Base-by-base conservation (phyloP, 768 basidiomycete species). In the Suillus sp. region DNA sequence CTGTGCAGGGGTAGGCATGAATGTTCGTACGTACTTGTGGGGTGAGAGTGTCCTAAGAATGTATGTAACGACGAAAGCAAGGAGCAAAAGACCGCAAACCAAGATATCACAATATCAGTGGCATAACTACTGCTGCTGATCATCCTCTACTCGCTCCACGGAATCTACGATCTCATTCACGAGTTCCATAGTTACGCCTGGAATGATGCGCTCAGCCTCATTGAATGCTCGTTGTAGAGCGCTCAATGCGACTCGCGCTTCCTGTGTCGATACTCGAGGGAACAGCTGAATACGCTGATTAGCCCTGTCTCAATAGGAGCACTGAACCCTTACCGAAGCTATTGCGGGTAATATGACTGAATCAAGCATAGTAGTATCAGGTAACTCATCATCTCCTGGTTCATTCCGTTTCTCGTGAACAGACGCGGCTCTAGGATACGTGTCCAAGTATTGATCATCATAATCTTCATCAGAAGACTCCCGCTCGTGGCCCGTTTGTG, bases 291-390 rank as follows among this genome's bases (percentile, higher is more conserved):
- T 18, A 25, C 6, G 10, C 38, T 40, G 9, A 57, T 57, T 18
- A 57, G 55, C 18, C 9, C 18, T 18, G 25, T 57, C 55, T 57
- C 18, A 10, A 5, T 25, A 40, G 37, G 25, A 57, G 16, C 1
- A 40, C 25, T 4, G 37, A 38, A 40, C 25, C 25, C 90, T 75
- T 68, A 98, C 96, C 65, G 93, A 96, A 50, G 95, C 93, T 69
- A 99, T 89, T n/a, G 95, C 95, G 27, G 97, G 97, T 34, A 98
- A 78, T 59, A 98, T 89, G 35, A 99, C 96, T 3, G 94, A 94
- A 70, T 97, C 95, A 42, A 99, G 81, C 89, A 99, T 96, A n/a
- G 92, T 89, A 32, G 91, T 91, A 71, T 93, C 91, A 5, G 90
- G 86, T 48, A 91, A 62, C 42, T 80, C 81, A 0, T 76, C 75